Percentiles rank a stretch among this genome's conserved stretches.
phyloP scores from a whole-genome alignment of 2,329 filamentous ascomycete genomes.

The Penicillium sp. region DNA sequence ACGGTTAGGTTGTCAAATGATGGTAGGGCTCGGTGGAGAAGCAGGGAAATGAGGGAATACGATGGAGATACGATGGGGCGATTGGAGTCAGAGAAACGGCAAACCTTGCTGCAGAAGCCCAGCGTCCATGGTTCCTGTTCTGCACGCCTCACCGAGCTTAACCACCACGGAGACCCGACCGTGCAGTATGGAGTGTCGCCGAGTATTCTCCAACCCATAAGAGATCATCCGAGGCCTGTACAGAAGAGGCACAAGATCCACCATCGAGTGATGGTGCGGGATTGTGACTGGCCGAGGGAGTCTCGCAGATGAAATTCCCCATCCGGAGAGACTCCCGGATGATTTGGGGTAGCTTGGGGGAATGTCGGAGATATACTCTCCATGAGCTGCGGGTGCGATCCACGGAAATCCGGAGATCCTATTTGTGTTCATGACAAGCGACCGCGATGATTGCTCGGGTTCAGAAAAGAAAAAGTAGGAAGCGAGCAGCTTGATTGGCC shows the following conservation, averaged over 20 bases:
- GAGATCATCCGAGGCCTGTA: too few relatives aligned
- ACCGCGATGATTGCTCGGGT: slow-evolving; percentile 8
- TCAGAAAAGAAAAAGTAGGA: neutral
- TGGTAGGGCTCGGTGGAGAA: too few relatives aligned
- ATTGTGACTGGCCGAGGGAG: slow-evolving; percentile 2
- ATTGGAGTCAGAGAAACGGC: slow-evolving; percentile 10
- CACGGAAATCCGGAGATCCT: slow-evolving; percentile 20
- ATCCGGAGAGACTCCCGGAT: slow-evolving; percentile 8
- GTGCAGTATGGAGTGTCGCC: neutral
- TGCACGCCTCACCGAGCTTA: slow-evolving; percentile 4
- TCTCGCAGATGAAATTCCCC: slow-evolving; percentile 5
- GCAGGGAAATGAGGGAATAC: too few relatives aligned
- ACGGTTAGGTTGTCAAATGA: too few relatives aligned
- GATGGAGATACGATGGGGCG: slow-evolving; percentile 9
- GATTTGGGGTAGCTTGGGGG: slow-evolving; percentile 11
- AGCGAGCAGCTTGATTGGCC: neutral
- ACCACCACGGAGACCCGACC: too few relatives aligned
- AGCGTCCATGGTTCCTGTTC: slow-evolving; percentile 8
- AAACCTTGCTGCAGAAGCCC: neutral
- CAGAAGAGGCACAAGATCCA: too few relatives aligned
- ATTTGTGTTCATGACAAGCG: slow-evolving; percentile 1
- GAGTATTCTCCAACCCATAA: neutral
- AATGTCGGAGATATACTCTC: too few relatives aligned
- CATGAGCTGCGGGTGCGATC: slow-evolving; percentile 19
- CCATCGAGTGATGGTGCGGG: slow-evolving; percentile 1